Evolutionary conservation across 176 grass and related monocot genomes (phyloP), one percentile per base, ranked within the genome.

Genomic region (Oryza longistaminata): DNA sequence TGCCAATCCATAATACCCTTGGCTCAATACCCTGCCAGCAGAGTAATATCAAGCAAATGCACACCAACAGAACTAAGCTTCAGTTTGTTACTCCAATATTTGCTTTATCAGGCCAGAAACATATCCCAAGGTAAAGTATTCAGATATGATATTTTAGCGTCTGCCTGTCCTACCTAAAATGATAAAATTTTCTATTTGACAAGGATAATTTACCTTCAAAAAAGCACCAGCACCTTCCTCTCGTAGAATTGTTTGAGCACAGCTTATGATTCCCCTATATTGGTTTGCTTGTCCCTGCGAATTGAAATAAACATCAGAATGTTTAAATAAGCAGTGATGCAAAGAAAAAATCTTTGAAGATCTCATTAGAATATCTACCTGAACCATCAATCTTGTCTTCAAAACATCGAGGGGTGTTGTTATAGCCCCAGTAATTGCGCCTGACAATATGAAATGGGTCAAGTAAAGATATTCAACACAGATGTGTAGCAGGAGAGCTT

Each of bases 311-410:
- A 8, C 52, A 75, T 60, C 10, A 70, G 34, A 75, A 34, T 4
- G 15, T 25, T 4, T 6, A 75, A 48, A 66, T 45, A 64, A 84
- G 14, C 9, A 45, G 16, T 75, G 22, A 17, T 75, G 52, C 35
- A 27, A 68, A 67, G 75, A n/a, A 44, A 16, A 2, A 14, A 24
- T 7, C n/a, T n/a, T n/a, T n/a, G 35, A 22, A 89, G 19, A 81
- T 53, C 66, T 44, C 26, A 24, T 77, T 40, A 25, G 29, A 90
- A 77, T 64, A 40, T 82, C 61, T 26, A 97, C 94, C 92, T 97
- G 90, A 92, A 94, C 88, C 94, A 97, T 97, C 77, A 97, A 77
- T 83, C 94, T 92, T 26, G 94, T 97, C 81, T 97, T 97, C 88
- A 97, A 68, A 19, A 97, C 94, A 87, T 97, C 94, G 2, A 97